Conservation (phyloP, 257 asterid genomes). For the Cinchona pubescens region DNA sequence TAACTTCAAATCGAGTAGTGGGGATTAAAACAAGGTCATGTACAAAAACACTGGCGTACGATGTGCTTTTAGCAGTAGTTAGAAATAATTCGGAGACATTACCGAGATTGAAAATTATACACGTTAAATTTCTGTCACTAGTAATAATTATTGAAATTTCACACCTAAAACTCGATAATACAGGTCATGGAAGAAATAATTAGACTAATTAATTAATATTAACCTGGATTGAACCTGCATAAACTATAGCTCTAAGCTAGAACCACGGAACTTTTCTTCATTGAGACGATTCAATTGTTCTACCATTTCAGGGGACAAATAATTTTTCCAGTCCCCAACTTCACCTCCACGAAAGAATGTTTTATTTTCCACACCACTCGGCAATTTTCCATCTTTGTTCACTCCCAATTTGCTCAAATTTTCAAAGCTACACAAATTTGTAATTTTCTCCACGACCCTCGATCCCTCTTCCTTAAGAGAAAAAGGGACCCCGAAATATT, state of each 20-base stretch:
- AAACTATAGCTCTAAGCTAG: neutral
- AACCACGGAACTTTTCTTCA: neutral
- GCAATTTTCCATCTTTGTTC: neutral
- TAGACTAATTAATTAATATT: no score
- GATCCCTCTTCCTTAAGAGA: neutral
- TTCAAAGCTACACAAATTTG: neutral
- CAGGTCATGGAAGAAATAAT: no score
- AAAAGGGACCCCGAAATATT: neutral
- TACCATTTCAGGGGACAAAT: neutral
- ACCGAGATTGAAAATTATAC: no score
- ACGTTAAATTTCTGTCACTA: no score
- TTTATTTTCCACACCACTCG: neutral
- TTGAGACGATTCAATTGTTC: neutral
- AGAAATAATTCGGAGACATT: no score
- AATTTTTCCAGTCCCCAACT: conserved; percentile 8
- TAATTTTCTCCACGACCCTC: neutral
- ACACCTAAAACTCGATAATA: no score
- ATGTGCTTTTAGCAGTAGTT: no score
- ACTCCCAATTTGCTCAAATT: conserved; percentile 1
- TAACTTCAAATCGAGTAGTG: no score
- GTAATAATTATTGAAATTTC: no score
- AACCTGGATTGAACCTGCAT: no score
- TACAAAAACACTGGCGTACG: no score
- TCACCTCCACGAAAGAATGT: neutral
- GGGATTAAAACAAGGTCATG: no score